Percentiles rank a stretch among this genome's conserved stretches.
Evolutionary conservation across 140 eudicot species (phyloP).

Genomic region (Bidens hawaiensis): DNA sequence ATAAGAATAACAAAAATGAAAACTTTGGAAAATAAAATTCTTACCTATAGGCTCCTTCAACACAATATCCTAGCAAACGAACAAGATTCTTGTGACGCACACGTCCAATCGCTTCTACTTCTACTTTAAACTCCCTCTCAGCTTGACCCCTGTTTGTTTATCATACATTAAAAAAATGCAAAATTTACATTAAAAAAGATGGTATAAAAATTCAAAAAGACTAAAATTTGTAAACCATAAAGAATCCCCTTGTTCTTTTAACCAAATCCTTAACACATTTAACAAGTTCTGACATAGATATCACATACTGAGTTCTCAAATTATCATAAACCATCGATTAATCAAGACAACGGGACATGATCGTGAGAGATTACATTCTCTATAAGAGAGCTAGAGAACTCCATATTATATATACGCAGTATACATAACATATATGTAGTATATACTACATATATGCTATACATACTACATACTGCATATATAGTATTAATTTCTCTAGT

Average conservation of each 20-base stretch:
- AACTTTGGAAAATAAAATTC: background rate
- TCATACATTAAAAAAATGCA: background rate
- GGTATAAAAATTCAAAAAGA: no score
- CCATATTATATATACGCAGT: no score
- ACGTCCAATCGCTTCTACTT: constrained; percentile 92
- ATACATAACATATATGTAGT: no score
- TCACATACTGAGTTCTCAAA: background rate
- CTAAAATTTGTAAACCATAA: background rate
- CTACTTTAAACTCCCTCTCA: constrained; percentile 87
- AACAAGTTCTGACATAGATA: background rate
- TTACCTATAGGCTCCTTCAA: constrained; percentile 95
- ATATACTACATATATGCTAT: no score
- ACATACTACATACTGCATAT: no score
- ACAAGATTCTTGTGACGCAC: constrained; percentile 91
- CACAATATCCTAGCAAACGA: constrained; percentile 83
- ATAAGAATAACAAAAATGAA: background rate
- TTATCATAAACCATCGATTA: background rate
- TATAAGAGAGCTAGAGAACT: no score
- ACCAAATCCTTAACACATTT: background rate
- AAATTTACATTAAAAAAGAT: background rate
- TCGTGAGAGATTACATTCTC: no score
- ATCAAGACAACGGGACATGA: no score
- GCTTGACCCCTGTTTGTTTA: constrained; percentile 80
- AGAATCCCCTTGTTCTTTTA: background rate
- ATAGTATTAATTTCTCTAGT: no score